phyloP scores from a whole-genome alignment of 2,329 filamentous ascomycete species.

The Hypoxylon sp. region DNA sequence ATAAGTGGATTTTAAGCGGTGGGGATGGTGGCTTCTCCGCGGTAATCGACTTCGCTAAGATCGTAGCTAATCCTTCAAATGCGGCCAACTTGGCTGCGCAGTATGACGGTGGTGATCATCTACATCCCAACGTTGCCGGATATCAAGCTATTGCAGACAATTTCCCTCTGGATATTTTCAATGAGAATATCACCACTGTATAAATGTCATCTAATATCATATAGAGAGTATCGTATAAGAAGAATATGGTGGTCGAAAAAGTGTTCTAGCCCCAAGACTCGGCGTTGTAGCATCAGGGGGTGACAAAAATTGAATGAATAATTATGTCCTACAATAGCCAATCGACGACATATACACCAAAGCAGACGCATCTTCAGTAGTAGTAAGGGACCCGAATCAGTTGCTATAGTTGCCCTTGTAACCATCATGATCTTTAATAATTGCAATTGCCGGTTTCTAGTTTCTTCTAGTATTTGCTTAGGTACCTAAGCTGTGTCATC shows the following conservation, averaged over 20 bases:
- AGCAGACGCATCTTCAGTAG: not conserved
- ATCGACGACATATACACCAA: not conserved
- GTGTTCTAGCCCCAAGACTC: not conserved
- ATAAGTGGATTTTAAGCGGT: slow-evolving; percentile 71
- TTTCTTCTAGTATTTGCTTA: not conserved
- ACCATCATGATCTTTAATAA: not conserved
- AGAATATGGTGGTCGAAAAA: not conserved
- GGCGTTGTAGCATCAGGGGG: not conserved
- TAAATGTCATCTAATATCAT: not conserved
- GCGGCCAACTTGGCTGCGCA: slow-evolving; percentile 63
- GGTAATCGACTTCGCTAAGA: slow-evolving; percentile 73
- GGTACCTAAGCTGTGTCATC: not conserved
- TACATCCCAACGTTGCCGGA: slow-evolving; percentile 73
- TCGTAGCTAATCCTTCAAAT: slow-evolving; percentile 67
- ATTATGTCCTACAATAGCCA: not conserved
- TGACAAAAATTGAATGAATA: not conserved
- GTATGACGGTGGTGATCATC: slow-evolving; percentile 74
- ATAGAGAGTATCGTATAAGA: not conserved
- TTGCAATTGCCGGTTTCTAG: not conserved
- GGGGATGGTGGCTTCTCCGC: slow-evolving; percentile 68
- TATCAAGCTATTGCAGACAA: slow-evolving; percentile 72
- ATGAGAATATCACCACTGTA: slow-evolving; percentile 28
- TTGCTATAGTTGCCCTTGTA: not conserved
- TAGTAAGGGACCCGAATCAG: not conserved
- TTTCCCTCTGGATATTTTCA: slow-evolving; percentile 71